Conservation (phyloP, 768 basidiomycete genomes). For the Trametes cubensis region DNA sequence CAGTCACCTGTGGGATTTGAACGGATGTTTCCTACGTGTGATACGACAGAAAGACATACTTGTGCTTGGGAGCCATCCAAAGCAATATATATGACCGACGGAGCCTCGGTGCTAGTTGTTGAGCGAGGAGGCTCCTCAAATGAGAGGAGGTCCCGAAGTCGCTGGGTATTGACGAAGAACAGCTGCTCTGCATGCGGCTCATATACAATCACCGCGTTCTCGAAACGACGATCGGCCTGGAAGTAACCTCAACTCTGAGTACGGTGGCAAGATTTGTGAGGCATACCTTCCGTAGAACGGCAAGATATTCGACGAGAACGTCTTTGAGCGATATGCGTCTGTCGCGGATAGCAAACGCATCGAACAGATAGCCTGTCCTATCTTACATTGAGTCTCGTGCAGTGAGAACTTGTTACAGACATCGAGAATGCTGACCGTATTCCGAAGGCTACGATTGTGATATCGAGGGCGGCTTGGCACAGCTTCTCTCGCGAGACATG, state of each 20-base stretch:
- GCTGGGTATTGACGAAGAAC: conserved; percentile 47
- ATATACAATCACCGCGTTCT: conserved; percentile 46
- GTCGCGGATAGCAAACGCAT: conserved; percentile 41
- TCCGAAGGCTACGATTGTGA: conserved; percentile 4
- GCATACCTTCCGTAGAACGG: conserved; percentile 43
- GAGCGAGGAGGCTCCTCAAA: neutral
- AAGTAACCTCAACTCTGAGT: neutral
- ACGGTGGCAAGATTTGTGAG: neutral
- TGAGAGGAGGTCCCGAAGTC: neutral
- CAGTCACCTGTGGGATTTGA: neutral
- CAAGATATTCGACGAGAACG: conserved; percentile 42
- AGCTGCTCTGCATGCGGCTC: conserved; percentile 53
- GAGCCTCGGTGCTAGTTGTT: no score
- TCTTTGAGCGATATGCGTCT: conserved; percentile 32
- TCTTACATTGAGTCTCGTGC: neutral
- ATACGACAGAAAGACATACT: neutral
- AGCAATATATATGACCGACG: neutral
- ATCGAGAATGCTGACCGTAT: conserved; percentile 1
- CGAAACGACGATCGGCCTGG: conserved; percentile 38
- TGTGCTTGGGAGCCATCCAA: neutral
- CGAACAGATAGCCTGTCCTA: conserved; percentile 56
- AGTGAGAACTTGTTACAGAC: no score
- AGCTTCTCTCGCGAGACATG: conserved; percentile 14
- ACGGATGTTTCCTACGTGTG: neutral
- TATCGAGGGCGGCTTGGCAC: neutral